Evolutionary conservation across 164 flowering plant genomes (phyloP).

Genomic region (Berberis thunbergii): DNA sequence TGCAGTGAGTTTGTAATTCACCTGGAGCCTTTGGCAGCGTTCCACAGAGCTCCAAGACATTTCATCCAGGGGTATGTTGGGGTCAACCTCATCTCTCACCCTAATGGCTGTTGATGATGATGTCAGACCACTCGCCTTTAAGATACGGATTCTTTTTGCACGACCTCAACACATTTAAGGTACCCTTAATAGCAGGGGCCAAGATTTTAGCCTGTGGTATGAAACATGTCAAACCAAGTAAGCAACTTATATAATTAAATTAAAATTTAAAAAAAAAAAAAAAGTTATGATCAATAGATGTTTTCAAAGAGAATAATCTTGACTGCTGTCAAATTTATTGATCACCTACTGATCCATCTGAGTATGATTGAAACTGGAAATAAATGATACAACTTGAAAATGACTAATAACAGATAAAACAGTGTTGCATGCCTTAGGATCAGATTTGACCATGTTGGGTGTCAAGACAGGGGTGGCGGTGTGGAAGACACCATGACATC

Average conservation of each 20-base stretch:
- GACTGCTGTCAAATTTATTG: too few species aligned
- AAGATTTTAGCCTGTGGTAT: slow-evolving; percentile 46
- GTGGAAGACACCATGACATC: slow-evolving; percentile 83
- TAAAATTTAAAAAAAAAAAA: too few species aligned
- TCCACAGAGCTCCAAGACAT: slow-evolving; percentile 75
- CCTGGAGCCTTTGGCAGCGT: slow-evolving; percentile 53
- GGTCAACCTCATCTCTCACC: slow-evolving; percentile 47
- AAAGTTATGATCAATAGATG: too few species aligned
- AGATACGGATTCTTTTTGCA: slow-evolving; percentile 8
- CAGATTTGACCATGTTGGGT: slow-evolving; percentile 15
- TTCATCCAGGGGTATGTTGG: slow-evolving; percentile 58
- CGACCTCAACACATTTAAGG: too few species aligned
- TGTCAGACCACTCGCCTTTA: slow-evolving; percentile 76
- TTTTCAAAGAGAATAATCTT: too few species aligned
- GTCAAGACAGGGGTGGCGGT: slow-evolving; percentile 80
- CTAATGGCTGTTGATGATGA: slow-evolving; percentile 65
- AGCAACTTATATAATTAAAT: too few species aligned
- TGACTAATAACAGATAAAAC: too few species aligned
- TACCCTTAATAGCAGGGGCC: slow-evolving; percentile 41
- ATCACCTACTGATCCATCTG: too few species aligned
- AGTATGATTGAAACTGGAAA: too few species aligned
- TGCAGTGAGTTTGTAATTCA: slow-evolving; percentile 3
- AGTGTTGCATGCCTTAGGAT: slow-evolving; percentile 49
- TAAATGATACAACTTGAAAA: too few species aligned
- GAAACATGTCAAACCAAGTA: neutral